phyloP scores from a whole-genome alignment of 192 early-diverging fungal genomes.

The Linderina pennispora region DNA sequence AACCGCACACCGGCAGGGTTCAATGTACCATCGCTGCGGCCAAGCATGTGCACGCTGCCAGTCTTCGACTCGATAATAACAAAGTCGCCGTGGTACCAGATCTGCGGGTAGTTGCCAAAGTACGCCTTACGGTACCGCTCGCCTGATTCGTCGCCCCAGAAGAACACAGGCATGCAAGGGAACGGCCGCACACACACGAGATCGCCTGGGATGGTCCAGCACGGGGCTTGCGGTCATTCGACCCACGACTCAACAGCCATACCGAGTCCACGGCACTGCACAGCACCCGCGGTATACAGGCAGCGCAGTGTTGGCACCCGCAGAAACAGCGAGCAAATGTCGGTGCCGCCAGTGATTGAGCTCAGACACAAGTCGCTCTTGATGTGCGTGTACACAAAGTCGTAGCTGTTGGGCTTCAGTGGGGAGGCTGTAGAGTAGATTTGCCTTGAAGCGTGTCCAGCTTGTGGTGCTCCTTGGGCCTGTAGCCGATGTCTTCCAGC shows the following conservation, averaged over 20 bases:
- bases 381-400: constrained; percentile 84
- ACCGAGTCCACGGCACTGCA: constrained; percentile 86
- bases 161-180: constrained; percentile 95
- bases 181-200: constrained; percentile 90
- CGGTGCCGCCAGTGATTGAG: constrained; percentile 96
- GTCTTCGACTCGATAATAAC: constrained; percentile 76
- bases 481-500: constrained; percentile 66
- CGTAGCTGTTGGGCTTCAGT: constrained; percentile 85
- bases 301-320: constrained; percentile 83
- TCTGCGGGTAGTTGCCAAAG: constrained; percentile 73
- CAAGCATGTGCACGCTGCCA: constrained; percentile 92
- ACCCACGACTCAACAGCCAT: constrained; percentile 96
- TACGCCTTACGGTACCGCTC: constrained; percentile 82
- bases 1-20: constrained; percentile 93
- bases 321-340: constrained; percentile 94
- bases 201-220: constrained; percentile 70
- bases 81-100: constrained; percentile 99
- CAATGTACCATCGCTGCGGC: constrained; percentile 84
- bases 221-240: constrained; percentile 59
- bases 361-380: constrained; percentile 82
- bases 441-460: constrained; percentile 59
- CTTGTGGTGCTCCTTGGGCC: constrained; percentile 56
- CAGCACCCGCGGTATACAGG: constrained; percentile 88
- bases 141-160: constrained; percentile 77
- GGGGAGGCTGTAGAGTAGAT: constrained; percentile 96